Base-by-base conservation (phyloP, 208 protist genomes). In the Trypanosoma lewisi region DNA sequence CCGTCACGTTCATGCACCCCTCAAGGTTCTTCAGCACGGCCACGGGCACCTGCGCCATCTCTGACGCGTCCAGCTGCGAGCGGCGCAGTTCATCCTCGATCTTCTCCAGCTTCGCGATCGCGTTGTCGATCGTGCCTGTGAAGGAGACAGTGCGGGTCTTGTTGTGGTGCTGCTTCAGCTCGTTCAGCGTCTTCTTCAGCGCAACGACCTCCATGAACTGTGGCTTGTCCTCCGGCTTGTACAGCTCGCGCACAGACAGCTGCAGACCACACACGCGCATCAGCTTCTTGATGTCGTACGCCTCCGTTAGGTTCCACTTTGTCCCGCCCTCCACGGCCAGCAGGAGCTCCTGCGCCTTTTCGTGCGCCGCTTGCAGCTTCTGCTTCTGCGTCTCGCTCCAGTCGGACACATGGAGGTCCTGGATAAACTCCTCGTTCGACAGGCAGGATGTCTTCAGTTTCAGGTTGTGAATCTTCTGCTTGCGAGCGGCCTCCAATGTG, bases 101-200 rank as follows among this genome's bases (percentile, higher is more conserved):
- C 55, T 78, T 77, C 59, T 82, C 76, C 41, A 82, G 66, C 71
- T 78, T 82, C 28, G 71, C 60, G 57, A 82, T 70, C 34, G 71
- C 76, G 39, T 77, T 82, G 67, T 82, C 76, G 47, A 82, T 82
- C 37, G 65, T 78, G 33, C 76, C 76, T 12, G 76, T 82, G 60
- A 82, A 78, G 30, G 70, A 78, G 21, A 82, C 76, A 6, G 69
- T 82, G 58, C 76, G 70, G 16, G 76, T 82, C 71, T 82, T 82
- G 76, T 82, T 82, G 65, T 68, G 70, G 60, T 82, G 76, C 59
- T 82, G 76, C 66, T 82, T 82, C 66, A 82, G 64, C 64, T 82
- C 76, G 47, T 75, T 67, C 39, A 82, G 58, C 36, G 66, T 77
- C 70, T 73, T 73, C 71, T 82, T 82, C 59, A 82, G 60, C 27